A percentile compares a stretch with the other conserved stretches of the same genome.
Evolutionary conservation across 2,329 filamentous ascomycete species (phyloP).

Genomic region (Furcasterigmium sp.): DNA sequence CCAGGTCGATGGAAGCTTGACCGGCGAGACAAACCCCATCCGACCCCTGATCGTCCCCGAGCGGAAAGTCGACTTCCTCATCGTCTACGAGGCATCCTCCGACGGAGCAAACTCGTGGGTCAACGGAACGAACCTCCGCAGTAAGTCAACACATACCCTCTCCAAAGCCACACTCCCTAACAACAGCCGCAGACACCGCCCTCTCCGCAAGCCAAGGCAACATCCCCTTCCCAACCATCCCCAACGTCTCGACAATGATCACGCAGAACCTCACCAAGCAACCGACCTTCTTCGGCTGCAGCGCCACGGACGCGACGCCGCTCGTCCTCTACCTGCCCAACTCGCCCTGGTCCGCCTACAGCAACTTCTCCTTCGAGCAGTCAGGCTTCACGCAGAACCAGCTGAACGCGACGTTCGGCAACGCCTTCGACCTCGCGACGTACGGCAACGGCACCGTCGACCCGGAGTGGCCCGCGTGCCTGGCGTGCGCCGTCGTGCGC

Average conservation of each 20-base stretch:
- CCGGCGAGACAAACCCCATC: constrained; percentile 73
- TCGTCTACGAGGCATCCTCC: constrained; percentile 59
- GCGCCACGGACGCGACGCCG: constrained; percentile 50
- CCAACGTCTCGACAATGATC: constrained; percentile 49
- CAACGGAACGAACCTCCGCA: constrained; percentile 51
- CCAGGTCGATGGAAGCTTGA: constrained; percentile 75
- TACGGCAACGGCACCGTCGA: constrained; percentile 76
- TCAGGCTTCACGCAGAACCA: constrained; percentile 56
- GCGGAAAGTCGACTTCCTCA: constrained; percentile 57
- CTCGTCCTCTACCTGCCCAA: constrained; percentile 87
- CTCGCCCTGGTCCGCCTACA: constrained; percentile 67
- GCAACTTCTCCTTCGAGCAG: constrained; percentile 77
- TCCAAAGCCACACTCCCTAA: neutral
- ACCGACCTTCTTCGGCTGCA: constrained; percentile 61
- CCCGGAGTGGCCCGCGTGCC: constrained; percentile 71
- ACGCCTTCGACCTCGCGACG: constrained; percentile 80
- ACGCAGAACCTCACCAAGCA: constrained; percentile 52
- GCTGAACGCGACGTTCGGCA: constrained; percentile 76
- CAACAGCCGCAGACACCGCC: constrained; percentile 50
- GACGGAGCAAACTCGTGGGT: constrained; percentile 53
- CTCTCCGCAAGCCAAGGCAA: constrained; percentile 41
- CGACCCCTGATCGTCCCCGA: constrained; percentile 50
- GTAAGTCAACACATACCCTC: constrained; percentile 7
- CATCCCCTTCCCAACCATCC: constrained; percentile 54
- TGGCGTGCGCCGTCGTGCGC: constrained; percentile 80